A percentile compares a stretch with the other conserved stretches of the same genome.
Evolutionary conservation across 2,329 filamentous ascomycete species (phyloP).

Genomic region (Endothia cerciana): DNA sequence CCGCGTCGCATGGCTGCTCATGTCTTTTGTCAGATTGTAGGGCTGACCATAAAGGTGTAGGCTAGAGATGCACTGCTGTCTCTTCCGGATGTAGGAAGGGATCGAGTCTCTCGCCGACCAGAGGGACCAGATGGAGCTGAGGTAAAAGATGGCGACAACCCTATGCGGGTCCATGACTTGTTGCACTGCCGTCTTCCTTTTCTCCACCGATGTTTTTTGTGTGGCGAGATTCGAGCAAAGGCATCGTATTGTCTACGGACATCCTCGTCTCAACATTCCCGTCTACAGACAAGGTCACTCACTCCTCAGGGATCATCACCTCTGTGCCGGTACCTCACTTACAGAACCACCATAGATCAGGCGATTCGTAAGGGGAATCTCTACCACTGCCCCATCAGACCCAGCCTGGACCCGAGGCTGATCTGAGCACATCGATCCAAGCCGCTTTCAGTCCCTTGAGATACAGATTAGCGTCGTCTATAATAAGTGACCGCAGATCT

Average conservation of each 20-base stretch:
- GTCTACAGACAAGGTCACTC: neutral
- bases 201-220: neutral
- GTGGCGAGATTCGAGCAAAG: neutral
- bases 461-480: neutral
- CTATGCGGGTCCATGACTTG: too few species aligned
- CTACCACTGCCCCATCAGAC: too few species aligned
- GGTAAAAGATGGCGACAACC: neutral
- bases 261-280: neutral
- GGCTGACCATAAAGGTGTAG: neutral
- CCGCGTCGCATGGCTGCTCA: neutral
- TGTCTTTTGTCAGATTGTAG: neutral
- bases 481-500: too few species aligned
- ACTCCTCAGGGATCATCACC: neutral
- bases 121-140: neutral
- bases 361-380: too few species aligned
- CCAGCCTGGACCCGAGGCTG: neutral
- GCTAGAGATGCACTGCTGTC: neutral
- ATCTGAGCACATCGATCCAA: neutral
- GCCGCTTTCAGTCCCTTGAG: neutral
- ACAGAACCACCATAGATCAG: too few species aligned
- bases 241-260: neutral
- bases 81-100: neutral
- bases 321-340: too few species aligned
- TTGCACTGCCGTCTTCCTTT: too few species aligned
- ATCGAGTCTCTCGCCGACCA: neutral